Evolutionary conservation across 2,329 filamentous ascomycete species (phyloP).

Genomic region (Cladosporium sp.): DNA sequence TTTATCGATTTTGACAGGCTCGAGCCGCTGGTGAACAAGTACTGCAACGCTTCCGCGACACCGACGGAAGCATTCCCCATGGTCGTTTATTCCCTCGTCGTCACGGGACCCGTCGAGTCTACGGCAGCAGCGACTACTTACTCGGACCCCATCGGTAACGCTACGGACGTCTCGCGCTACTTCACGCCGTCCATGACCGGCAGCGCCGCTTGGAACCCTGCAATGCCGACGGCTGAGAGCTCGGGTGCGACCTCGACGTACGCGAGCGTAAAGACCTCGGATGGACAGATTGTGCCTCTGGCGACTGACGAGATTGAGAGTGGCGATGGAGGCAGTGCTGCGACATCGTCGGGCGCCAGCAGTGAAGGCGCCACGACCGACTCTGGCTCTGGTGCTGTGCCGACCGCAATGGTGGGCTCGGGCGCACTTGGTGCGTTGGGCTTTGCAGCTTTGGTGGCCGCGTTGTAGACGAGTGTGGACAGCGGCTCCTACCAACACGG

Average conservation of each 20-base stretch:
- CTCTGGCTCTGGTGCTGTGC: conserved; percentile 2
- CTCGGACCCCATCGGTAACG: conserved; percentile 25
- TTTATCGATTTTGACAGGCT: conserved; percentile 6
- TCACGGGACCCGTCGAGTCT: neutral
- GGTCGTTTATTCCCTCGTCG: neutral
- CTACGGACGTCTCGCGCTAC: conserved; percentile 25
- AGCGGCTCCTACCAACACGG: neutral
- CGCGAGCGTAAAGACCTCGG: conserved; percentile 12
- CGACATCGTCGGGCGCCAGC: neutral
- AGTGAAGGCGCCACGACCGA: neutral
- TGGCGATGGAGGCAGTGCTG: neutral
- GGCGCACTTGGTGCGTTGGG: conserved; percentile 3
- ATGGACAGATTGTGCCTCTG: conserved; percentile 17
- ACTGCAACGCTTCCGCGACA: conserved; percentile 24
- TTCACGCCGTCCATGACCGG: conserved; percentile 25
- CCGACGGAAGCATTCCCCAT: conserved; percentile 19
- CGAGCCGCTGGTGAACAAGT: conserved; percentile 15
- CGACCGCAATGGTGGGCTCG: neutral
- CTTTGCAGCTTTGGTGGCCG: conserved; percentile 2
- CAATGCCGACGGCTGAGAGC: conserved; percentile 14
- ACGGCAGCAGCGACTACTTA: conserved; percentile 10
- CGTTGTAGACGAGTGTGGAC: neutral
- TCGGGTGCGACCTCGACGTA: conserved; percentile 13
- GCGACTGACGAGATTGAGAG: neutral
- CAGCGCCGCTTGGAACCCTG: neutral